Base-by-base conservation (phyloP, 768 basidiomycete species). In the Calocybe indica region DNA sequence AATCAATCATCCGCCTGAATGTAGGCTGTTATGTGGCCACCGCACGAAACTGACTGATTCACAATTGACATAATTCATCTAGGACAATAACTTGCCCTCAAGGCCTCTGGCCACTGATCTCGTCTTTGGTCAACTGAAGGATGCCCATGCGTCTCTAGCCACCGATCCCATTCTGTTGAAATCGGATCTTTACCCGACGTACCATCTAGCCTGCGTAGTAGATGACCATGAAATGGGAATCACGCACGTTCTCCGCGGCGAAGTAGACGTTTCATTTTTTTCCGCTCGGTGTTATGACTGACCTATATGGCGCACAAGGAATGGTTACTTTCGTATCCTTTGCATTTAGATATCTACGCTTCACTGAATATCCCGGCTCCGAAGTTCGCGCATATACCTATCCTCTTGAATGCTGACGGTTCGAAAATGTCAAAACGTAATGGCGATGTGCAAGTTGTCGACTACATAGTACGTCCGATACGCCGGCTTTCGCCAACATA, bases 181-280 rank as follows among this genome's bases (percentile, higher is more conserved):
- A 64, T 85, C 88, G 1, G 96, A 99, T 62, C 70, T 80, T 1
- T 95, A 88, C 62, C 96, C 96, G 5, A 98, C 95, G 0, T 99
- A 99, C 61, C 96, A 98, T 54, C 77, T 99, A 5, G 95, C 96
- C 0, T 93, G 85, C 14, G 91, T 98, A 0, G 91, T 95, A 0
- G 96, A 99, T 55, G 96, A 99, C 65, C 82, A 92, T 56, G 82
- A 85, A 56, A 99, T 99, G 96, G 85, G 84, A 0, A 91, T 99
- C 15, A 91, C 92, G 0, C 96, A 98, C 65, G 94, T 98, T 5
- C 67, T 98, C 1, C 81, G 96, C 28, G 96, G 96, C 43, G 94
- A 97, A 78, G 93, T 85, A 48, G 29, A 73, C 53, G 38, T n/a
- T 22, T 8, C 5, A 11, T 36, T 7, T 5, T 32, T 5, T 12